Base-by-base conservation (phyloP, 2,329 filamentous ascomycete species). In the Cercospora berteroae region DNA sequence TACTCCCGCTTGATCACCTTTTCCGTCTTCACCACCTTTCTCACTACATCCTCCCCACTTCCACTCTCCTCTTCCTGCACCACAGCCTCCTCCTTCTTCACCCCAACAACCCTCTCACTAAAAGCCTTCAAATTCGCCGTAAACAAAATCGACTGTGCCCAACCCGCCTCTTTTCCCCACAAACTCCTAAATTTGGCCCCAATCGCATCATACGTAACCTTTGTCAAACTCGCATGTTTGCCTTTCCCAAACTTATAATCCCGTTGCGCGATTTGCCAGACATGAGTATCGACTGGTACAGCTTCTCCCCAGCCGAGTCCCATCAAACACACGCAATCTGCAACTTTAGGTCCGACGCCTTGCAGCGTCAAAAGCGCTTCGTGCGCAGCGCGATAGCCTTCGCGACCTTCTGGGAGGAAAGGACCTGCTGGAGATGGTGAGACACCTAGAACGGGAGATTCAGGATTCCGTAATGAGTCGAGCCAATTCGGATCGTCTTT, bases 71-170 rank as follows among this genome's bases (percentile, higher is more conserved):
- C 75, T 44, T 76, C 73, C 10, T 73, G 71, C 64, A 81, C 78
- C 13, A 72, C 72, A 67, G 81, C 69, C 5, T 77, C 77, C 33
- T 83, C 74, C 70, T 85, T 82, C 8, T 77, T 77, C 72, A 85
- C 85, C 4, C 76, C 79, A 1, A 81, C 79, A n/a, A 87, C 77
- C 71, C 82, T 85, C 71, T 92, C 90, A 0, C 93, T 90, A 75
- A 98, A 98, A 0, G 92, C 87, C 75, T 88, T 91, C 65, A 99
- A 79, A 76, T 99, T 94, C 0, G 95, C 96, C 0, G 95, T 96
- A 76, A 99, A 99, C 12, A 99, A 83, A 8, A 99, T 95, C 2
- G 92, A 96, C 81, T 99, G 95, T 9, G 96, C 95, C 96, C 96
- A 99, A 0, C 95, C 95, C 1, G 95, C 95, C 74, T 98, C 92